These are phyloP conservation scores for Huntiella bhutanensis DNA, from an alignment of 2,329 filamentous ascomycete species.

Conservation along the genomic window DNA sequence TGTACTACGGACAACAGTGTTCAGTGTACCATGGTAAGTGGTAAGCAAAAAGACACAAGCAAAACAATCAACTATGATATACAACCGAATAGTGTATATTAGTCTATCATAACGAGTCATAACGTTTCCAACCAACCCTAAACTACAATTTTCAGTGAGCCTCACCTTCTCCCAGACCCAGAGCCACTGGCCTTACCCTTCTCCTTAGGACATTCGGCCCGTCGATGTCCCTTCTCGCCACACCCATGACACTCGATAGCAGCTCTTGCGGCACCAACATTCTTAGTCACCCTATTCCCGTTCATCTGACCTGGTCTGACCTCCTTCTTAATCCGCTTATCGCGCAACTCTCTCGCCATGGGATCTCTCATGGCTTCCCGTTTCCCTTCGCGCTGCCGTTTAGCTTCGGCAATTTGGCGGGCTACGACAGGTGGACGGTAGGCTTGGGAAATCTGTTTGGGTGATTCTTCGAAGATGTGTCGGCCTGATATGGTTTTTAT, in stretches of 20 bases:
- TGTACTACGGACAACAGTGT: too few relatives aligned
- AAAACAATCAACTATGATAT: too few relatives aligned
- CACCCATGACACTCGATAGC: constrained; percentile 39
- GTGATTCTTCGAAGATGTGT: constrained; percentile 1
- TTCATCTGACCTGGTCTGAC: constrained; percentile 19
- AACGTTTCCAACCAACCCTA: too few relatives aligned
- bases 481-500: constrained; percentile 10
- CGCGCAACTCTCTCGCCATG: constrained; percentile 29
- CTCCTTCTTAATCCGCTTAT: constrained; percentile 44
- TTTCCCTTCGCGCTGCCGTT: constrained; percentile 4
- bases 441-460: background rate
- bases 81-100: too few relatives aligned
- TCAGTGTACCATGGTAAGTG: too few relatives aligned
- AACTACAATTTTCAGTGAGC: too few relatives aligned
- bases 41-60: too few relatives aligned
- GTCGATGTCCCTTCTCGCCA: constrained; percentile 40
- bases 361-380: constrained; percentile 1
- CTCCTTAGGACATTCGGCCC: constrained; percentile 31
- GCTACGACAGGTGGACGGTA: too few relatives aligned
- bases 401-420: background rate
- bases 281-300: constrained; percentile 1
- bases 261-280: constrained; percentile 4
- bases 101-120: too few relatives aligned
- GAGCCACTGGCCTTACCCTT: background rate
- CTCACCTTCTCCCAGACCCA: too few relatives aligned